Evolutionary conservation across 495 filamentous ascomycete species (phyloP).

Genomic region (Podospora didyma): DNA sequence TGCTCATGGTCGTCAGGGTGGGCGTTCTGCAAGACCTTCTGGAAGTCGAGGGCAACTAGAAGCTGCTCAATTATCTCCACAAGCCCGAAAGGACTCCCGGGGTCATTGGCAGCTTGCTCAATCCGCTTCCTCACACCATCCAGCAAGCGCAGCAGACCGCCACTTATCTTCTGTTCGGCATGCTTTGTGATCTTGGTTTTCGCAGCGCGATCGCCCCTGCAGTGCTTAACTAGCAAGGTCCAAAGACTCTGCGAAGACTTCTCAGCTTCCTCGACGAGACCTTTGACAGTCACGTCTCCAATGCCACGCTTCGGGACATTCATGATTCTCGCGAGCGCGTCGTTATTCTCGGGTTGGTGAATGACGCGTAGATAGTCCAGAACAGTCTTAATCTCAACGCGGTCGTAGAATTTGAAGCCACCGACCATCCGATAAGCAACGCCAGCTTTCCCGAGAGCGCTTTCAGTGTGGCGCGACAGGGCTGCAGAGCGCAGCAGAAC

Average conservation of each 20-base stretch:
- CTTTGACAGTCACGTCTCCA: constrained; percentile 74
- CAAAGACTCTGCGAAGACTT: constrained; percentile 67
- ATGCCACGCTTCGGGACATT: constrained; percentile 80
- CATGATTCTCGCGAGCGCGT: constrained; percentile 79
- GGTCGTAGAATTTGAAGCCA: constrained; percentile 87
- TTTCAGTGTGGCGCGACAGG: constrained; percentile 81
- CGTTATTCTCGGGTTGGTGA: constrained; percentile 82
- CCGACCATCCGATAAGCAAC: constrained; percentile 93
- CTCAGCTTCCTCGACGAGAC: constrained; percentile 69
- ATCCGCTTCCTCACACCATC: constrained; percentile 60
- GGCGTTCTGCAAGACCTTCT: constrained; percentile 63
- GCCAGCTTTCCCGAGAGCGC: constrained; percentile 76
- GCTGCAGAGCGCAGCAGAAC: constrained; percentile 81
- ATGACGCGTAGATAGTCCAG: constrained; percentile 87
- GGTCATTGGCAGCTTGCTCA: constrained; percentile 29
- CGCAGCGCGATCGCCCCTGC: constrained; percentile 62
- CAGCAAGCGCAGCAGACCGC: constrained; percentile 47
- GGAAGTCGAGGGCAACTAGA: constrained; percentile 67
- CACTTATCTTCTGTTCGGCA: constrained; percentile 54
- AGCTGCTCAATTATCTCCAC: constrained; percentile 71
- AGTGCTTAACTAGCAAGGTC: constrained; percentile 63
- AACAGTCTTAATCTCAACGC: constrained; percentile 82
- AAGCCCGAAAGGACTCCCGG: constrained; percentile 45
- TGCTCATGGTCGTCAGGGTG: constrained; percentile 75
- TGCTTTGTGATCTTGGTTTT: constrained; percentile 65